Conservation (phyloP, 371 early-diverging fungal genomes). For the Saksenaea oblongispora region DNA sequence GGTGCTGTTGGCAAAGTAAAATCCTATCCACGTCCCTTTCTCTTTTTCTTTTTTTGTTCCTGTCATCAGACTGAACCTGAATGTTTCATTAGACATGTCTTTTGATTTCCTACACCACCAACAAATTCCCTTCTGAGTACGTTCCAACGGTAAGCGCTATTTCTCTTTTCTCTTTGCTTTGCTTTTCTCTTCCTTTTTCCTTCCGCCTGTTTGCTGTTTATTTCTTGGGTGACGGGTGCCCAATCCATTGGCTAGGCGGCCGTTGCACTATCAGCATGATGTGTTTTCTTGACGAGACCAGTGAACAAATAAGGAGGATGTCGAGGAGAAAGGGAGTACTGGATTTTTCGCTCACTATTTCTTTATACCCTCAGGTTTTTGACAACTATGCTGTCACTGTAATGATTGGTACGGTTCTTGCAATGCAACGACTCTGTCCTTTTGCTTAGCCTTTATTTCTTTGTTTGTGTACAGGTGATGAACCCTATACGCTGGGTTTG, state of each 20-base stretch:
- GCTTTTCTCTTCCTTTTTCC: not conserved
- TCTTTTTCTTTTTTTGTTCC: not conserved
- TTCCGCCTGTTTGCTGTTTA: not conserved
- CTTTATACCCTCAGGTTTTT: constrained; percentile 70
- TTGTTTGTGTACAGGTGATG: constrained; percentile 49
- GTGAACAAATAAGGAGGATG: constrained; percentile 4
- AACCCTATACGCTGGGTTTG: constrained; percentile 88
- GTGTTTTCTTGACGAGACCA: constrained; percentile 3
- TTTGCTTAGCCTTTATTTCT: not conserved
- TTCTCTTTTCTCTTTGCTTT: not conserved
- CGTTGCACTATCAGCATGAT: not conserved
- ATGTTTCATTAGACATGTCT: constrained; percentile 80
- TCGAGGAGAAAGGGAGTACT: not conserved
- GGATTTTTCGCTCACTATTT: not conserved
- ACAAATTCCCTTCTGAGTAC: constrained; percentile 98
- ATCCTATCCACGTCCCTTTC: not conserved
- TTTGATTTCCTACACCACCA: constrained; percentile 97
- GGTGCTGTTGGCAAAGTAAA: constrained; percentile 97
- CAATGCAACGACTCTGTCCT: not conserved
- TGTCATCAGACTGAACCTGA: not conserved
- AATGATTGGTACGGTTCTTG: constrained; percentile 81
- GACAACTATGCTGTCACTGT: constrained; percentile 99
- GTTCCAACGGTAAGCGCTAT: constrained; percentile 87
- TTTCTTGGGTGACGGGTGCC: not conserved
- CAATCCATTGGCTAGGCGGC: not conserved